Evolutionary conservation across 2,329 filamentous ascomycete species (phyloP), one percentile per base, ranked within the genome.

Genomic region (Clarireedia paspali): DNA sequence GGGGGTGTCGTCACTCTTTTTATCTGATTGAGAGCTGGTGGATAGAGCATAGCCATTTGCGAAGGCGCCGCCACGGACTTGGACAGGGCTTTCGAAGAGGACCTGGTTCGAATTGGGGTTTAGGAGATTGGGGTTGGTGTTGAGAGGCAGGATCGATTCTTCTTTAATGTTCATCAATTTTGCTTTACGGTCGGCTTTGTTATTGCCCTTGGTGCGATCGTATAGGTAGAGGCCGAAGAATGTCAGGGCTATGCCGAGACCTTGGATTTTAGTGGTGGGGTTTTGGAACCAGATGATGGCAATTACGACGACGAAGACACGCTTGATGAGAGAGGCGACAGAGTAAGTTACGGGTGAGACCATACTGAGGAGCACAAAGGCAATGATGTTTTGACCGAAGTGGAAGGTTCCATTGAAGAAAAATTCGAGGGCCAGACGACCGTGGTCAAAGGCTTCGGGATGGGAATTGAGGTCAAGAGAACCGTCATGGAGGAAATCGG

Each of bases 261-360:
- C 89, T 71, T 99, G 94, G 15, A 95, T 71, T 15, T 77, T 79
- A 5, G 89, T 96, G 34, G 94, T 96, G 1, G 87, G 83, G 70
- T 85, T 96, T 61, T 90, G 87, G 73, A 97, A 99, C 94, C 94
- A 99, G 63, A 97, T 75, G 60, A 99, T 92, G 6, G 94, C 91
- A 64, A 96, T 87, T 57, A 94, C 82, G 65, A 99, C 96, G 67
- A 99, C 92, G 68, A 96, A 96, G 12, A 99, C 94, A 49, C 94
- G 87, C 75, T 99, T 99, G 72, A 99, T 94, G 59, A 99, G 77
- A 56, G 88, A 95, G 38, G 94, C 94, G 39, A 99, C 92, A 0
- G 90, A 96, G 74, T 99, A 99, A 0, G 94, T 97, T 39, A 99
- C 94, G 0, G 94, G 94, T 0, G 91, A 95, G 12, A 97, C 88